Evolutionary conservation across 805 yeast species (phyloP), one percentile per base, ranked within the genome.

Genomic region (Spathaspora gorwiae): DNA sequence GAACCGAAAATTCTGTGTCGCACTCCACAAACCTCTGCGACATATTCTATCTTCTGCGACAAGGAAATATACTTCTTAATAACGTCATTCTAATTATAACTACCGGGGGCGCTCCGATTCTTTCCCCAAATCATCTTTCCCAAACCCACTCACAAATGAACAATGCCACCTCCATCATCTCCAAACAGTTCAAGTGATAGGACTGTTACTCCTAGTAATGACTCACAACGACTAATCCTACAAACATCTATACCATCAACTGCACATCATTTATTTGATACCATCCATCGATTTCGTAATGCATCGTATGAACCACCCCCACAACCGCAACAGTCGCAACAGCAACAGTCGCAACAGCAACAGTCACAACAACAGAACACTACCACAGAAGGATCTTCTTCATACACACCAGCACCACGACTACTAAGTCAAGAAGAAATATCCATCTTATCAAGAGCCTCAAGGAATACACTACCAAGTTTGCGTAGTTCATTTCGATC

Each of bases 251-350:
- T 29, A 8, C 40, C 30, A 4, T n/a, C 35, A 2, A 26, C 14
- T 13, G 26, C 27, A 2, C 15, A 38, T 11, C 10, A 11, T 13
- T 12, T 14, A 14, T 19, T 12, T n/a, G 41, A 42, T 27, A 30
- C 32, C 8, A 41, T 39, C 6, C 41, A 30, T 15, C 31, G 43
- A 35, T 46, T 41, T 36, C 13, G 36, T 29, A 45, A 45, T 40
- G 45, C 49, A 19, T 19, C 24, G 24, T 19, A 3, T 19, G 24
- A 19, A 2, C 24, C 24, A 19, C 24, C 24, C n/a, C n/a, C n/a
- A n/a, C n/a, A n/a, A n/a, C n/a, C n/a, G n/a, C n/a, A n/a, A n/a
- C n/a, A n/a, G n/a, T 10, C 39, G 34, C 13, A 14, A 38, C 9
- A 13, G 10, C 32, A 29, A 29, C 32, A 27, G 31, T 27, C 31